Evolutionary conservation across 1,284 basidiomycete species (phyloP).

Genomic region (Rhodofomes roseus): DNA sequence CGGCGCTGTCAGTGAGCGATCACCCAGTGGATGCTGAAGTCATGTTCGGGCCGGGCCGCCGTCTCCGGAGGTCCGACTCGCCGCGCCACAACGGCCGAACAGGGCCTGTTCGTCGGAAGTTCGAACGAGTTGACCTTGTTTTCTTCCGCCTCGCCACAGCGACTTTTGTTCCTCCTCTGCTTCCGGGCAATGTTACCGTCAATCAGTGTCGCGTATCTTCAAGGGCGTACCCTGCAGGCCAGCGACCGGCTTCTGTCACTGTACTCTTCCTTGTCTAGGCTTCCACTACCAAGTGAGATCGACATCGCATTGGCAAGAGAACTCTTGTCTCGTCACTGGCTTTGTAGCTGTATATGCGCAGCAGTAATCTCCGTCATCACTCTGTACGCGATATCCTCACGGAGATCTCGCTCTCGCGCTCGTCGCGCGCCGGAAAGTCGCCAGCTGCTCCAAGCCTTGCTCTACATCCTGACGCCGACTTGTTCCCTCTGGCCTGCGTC

Average conservation of each 20-base stretch:
- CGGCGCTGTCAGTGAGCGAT: no score
- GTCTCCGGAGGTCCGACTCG: no score
- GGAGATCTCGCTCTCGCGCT: not conserved
- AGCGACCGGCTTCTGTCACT: not conserved
- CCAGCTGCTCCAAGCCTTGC: not conserved
- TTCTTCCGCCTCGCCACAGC: no score
- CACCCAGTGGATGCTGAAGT: no score
- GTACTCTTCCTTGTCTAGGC: not conserved
- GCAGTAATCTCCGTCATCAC: not conserved
- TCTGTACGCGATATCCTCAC: not conserved
- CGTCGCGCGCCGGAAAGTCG: not conserved
- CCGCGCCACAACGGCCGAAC: no score
- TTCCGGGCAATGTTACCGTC: no score
- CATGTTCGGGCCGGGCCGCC: no score
- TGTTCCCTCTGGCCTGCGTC: conserved; percentile 6
- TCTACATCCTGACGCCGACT: conserved; percentile 7
- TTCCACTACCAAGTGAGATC: not conserved
- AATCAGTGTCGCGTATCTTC: no score
- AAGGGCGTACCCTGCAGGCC: no score
- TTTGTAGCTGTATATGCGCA: not conserved
- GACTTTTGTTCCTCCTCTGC: no score
- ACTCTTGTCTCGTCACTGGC: not conserved
- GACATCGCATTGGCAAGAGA: not conserved
- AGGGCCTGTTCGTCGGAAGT: no score
- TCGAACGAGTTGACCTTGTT: no score